These are phyloP conservation scores for Sclerotinia trifoliorum DNA, from an alignment of 2,329 filamentous ascomycete genomes.

Conservation along the genomic window DNA sequence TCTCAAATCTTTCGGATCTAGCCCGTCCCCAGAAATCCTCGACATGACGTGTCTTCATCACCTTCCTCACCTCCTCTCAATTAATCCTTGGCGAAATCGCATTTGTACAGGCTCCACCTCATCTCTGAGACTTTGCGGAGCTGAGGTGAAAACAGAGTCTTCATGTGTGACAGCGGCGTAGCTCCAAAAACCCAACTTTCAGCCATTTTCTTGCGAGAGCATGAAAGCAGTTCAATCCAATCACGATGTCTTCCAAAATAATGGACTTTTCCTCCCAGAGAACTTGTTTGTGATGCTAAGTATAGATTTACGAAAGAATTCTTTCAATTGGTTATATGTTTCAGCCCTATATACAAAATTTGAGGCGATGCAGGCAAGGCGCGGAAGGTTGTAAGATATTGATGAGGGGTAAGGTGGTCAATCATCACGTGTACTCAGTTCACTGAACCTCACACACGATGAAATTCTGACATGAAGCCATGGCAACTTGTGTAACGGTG, in stretches of 20 bases:
- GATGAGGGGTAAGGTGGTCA: neutral
- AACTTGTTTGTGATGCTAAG: neutral
- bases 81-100: neutral
- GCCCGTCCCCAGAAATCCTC: too few relatives aligned
- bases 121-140: constrained; percentile 1
- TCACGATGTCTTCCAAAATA: neutral
- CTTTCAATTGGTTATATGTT: neutral
- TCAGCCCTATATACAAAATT: constrained; percentile 9
- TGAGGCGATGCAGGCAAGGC: neutral
- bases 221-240: constrained; percentile 9
- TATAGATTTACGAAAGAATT: neutral
- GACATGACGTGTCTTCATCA: neutral
- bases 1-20: neutral
- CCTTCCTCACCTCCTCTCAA: neutral
- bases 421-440: neutral
- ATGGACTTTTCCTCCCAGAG: neutral
- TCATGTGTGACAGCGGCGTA: too few relatives aligned
- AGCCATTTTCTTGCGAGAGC: too few relatives aligned
- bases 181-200: too few relatives aligned
- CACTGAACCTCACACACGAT: neutral
- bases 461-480: neutral
- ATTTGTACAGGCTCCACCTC: neutral
- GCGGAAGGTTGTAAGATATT: neutral
- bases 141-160: neutral
- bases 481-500: neutral